A percentile compares a stretch with the other conserved stretches of the same genome.
Evolutionary conservation across 805 yeast species (phyloP).

Genomic region (Saccharomycopsis babjevae): DNA sequence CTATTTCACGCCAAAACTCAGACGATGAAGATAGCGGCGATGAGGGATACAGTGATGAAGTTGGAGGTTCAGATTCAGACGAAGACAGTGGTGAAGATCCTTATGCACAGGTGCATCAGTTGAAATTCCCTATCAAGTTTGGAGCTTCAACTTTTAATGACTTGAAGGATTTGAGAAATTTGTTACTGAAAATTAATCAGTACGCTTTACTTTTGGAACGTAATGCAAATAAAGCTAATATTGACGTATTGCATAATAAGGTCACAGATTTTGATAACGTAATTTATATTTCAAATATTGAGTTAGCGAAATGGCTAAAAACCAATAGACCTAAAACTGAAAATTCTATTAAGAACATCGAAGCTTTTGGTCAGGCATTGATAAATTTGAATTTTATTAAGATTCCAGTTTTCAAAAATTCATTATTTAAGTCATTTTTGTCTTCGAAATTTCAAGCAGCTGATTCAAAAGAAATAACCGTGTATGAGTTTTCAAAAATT

Average conservation of each 20-base stretch:
- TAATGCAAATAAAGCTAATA: neutral
- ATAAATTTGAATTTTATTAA: conserved; percentile 10
- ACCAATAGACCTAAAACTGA: conserved; percentile 15
- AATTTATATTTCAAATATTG: conserved; percentile 11
- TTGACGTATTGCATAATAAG: neutral
- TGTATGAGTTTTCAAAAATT: conserved; percentile 14
- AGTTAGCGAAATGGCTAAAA: conserved; percentile 14
- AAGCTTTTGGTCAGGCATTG: conserved; percentile 16
- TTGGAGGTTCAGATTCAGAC: neutral
- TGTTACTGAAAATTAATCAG: conserved; percentile 8
- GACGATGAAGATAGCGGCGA: conserved; percentile 14
- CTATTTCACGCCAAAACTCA: conserved; percentile 14
- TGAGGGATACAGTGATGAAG: neutral
- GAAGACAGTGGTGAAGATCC: conserved; percentile 1
- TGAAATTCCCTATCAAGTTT: conserved; percentile 11
- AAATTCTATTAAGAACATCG: conserved; percentile 13
- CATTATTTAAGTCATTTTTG: conserved; percentile 6
- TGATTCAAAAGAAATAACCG: conserved; percentile 3
- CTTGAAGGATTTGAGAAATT: conserved; percentile 2
- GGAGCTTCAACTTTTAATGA: conserved; percentile 11
- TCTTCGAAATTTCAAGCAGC: conserved; percentile 10
- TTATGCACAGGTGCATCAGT: neutral
- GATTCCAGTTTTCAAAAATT: conserved; percentile 13
- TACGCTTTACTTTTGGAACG: conserved; percentile 3
- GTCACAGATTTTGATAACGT: neutral